phyloP scores from a whole-genome alignment of 768 basidiomycete species.

The Cubamyces lactineus region DNA sequence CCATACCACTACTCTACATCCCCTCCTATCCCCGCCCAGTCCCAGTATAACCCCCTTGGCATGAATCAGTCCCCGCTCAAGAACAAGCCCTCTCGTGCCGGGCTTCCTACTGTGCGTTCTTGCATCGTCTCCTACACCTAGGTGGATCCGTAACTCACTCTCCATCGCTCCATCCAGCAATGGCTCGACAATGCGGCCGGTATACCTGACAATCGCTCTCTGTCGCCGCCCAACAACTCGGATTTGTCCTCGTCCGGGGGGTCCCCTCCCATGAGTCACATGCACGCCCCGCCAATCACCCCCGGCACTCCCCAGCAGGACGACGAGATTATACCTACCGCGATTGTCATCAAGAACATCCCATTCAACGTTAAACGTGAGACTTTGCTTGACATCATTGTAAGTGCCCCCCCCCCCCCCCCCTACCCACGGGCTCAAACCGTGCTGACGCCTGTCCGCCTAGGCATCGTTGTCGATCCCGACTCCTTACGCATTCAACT shows the following conservation, averaged over 20 bases:
- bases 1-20: conserved; percentile 76
- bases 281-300: conserved; percentile 47
- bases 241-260: conserved; percentile 89
- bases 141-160: conserved; percentile 25
- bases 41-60: conserved; percentile 52
- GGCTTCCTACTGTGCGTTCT: conserved; percentile 70
- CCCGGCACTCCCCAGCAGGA: conserved; percentile 61
- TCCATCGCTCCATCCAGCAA: conserved; percentile 56
- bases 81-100: conserved; percentile 70
- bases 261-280: conserved; percentile 59
- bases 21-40: conserved; percentile 58
- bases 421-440: neutral
- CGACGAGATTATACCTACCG: conserved; percentile 97
- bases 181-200: conserved; percentile 71
- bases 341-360: conserved; percentile 99
- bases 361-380: conserved; percentile 98
- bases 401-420: conserved; percentile 46
- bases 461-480: conserved; percentile 92
- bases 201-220: conserved; percentile 70
- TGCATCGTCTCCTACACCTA: conserved; percentile 18
- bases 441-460: conserved; percentile 1
- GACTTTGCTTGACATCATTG: conserved; percentile 94
- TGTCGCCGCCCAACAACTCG: conserved; percentile 86
- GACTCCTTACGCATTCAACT: conserved; percentile 99
- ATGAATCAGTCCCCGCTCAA: conserved; percentile 74